Base-by-base conservation (phyloP, 306 rosid genomes). In the Pueraria montana region DNA sequence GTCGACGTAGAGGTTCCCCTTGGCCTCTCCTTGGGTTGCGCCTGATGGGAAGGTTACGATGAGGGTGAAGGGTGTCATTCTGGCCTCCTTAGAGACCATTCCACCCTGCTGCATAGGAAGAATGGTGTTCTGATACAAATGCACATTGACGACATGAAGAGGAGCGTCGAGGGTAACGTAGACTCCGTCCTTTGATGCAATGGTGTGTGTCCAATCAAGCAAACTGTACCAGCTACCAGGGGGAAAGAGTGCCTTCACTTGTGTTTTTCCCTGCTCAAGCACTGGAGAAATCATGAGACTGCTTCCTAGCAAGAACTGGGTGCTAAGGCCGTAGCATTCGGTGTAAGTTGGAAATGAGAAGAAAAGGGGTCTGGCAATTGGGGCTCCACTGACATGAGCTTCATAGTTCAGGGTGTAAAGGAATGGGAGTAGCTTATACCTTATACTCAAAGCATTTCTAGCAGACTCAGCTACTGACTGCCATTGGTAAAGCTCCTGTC, bases 401-500 rank as follows among this genome's bases (percentile, higher is more conserved):
- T 89, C 98, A 21, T 96, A 96, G 89, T 58, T 93, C 83, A 96
- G 83, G n/a, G 98, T 94, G 90, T 96, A 94, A n/a, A 96, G 92
- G 70, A 92, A 94, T 24, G 99, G 98, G 13, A 96, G 90, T 23
- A 96, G 87, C 90, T 86, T 92, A 76, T 96, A 96, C 88, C 99
- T 87, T 90, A 94, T 81, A 11, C 96, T 94, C 20, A 96, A 82
- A 52, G 99, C 99, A 72, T 96, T 96, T 82, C 98, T 86, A 52
- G 97, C 97, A 43, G 98, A 93, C 76, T 84, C 77, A 1, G 98
- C 98, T 3, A 96, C 99, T 0, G 99, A 92, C 4, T 91, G 84
- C 99, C 99, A 96, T 82, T 91, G 98, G 79, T 96, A 93, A 91
- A 93, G 98, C 89, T 94, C 99, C 71, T 96, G 99, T 76, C 99